Conservation (phyloP, 352 stramenopile genomes). For the Pelagophyceae sp. region DNA sequence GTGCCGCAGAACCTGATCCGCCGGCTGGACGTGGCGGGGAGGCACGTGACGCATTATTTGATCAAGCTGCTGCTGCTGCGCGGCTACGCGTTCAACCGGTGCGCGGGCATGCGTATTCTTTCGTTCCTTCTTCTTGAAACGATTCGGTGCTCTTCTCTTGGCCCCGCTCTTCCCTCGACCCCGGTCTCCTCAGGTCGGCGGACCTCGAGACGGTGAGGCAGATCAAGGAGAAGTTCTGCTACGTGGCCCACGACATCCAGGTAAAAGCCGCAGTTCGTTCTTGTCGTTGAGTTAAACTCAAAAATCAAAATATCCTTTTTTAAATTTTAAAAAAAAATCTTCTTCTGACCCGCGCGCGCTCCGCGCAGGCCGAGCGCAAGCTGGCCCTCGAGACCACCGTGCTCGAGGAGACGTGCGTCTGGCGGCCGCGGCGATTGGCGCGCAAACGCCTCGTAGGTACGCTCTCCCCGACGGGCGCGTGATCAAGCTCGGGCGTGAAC, state of each 20-base stretch:
- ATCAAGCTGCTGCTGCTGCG: slow-evolving; percentile 81
- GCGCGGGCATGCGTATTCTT: no score
- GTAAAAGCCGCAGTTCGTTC: no score
- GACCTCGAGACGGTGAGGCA: slow-evolving; percentile 82
- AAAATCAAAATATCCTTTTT: not conserved
- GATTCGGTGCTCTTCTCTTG: no score
- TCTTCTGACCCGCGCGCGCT: no score
- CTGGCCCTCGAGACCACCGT: slow-evolving; percentile 73
- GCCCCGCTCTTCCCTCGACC: no score
- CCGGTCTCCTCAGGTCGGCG: no score
- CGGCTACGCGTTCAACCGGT: slow-evolving; percentile 79
- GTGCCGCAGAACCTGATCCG: slow-evolving; percentile 75
- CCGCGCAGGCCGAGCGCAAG: slow-evolving; percentile 14
- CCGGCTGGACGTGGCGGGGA: slow-evolving; percentile 74
- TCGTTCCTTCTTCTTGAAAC: no score
- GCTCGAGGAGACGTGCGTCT: slow-evolving; percentile 71
- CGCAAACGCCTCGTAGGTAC: no score
- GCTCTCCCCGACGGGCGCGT: slow-evolving; percentile 88
- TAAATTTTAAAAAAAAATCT: slow-evolving; percentile 11
- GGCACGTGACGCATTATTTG: slow-evolving; percentile 86
- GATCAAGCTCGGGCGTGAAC: slow-evolving; percentile 84
- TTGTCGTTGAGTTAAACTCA: slow-evolving; percentile 5
- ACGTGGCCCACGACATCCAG: slow-evolving; percentile 74
- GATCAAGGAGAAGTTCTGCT: slow-evolving; percentile 88
- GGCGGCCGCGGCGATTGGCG: no score